These are phyloP conservation scores for Parafenestella ontariensis DNA, from an alignment of 2,329 filamentous ascomycete species.

Conservation along the genomic window DNA sequence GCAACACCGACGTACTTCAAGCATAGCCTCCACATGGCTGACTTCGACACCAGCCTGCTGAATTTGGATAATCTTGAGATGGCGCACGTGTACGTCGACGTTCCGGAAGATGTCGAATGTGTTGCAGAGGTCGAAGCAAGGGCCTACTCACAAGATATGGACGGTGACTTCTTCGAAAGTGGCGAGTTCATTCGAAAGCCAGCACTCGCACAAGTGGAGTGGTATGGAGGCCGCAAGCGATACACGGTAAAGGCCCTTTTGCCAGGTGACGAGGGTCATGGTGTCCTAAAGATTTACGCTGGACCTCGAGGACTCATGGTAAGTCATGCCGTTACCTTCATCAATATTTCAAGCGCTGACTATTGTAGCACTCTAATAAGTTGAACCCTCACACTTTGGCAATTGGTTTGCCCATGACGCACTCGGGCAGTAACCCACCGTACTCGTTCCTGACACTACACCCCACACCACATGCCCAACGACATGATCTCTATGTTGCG, in stretches of 20 bases:
- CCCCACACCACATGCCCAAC: constrained; percentile 95
- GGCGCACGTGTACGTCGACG: constrained; percentile 85
- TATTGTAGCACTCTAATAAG: constrained; percentile 79
- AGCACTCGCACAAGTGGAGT: constrained; percentile 89
- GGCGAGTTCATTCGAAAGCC: constrained; percentile 86
- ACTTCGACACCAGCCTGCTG: constrained; percentile 88
- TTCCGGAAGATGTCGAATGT: constrained; percentile 88
- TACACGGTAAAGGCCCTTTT: constrained; percentile 93
- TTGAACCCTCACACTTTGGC: constrained; percentile 93
- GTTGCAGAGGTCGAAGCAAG: constrained; percentile 91
- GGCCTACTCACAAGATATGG: constrained; percentile 78
- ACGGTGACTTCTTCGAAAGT: constrained; percentile 93
- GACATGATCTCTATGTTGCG: constrained; percentile 95
- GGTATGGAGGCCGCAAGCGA: constrained; percentile 84
- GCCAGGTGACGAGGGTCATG: constrained; percentile 89
- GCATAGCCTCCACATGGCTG: constrained; percentile 77
- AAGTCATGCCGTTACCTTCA: constrained; percentile 20
- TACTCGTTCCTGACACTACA: constrained; percentile 94
- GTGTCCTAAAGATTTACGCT: constrained; percentile 87
- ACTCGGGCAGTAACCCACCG: constrained; percentile 88
- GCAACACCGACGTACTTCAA: constrained; percentile 89
- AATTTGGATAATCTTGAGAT: constrained; percentile 92
- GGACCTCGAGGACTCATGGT: constrained; percentile 92
- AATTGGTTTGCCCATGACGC: constrained; percentile 86
- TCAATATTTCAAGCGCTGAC: constrained; percentile 19